Conservation (phyloP, 2,329 filamentous ascomycete species). For the Penicillium glabrum region DNA sequence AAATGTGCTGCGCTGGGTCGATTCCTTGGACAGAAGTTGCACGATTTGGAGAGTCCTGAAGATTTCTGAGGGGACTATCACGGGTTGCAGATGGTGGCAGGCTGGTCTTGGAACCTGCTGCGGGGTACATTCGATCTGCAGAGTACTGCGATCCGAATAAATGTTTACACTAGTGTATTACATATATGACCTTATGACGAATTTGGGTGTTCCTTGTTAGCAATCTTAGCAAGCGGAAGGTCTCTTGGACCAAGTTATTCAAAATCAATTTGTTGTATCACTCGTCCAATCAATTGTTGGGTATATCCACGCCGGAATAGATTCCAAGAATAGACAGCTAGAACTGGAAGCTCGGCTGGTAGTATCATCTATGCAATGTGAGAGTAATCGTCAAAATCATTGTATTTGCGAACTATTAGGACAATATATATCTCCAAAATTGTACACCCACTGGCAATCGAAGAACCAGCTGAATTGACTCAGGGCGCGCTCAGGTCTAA, state of each 20-base stretch:
- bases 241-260: neutral
- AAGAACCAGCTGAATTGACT: neutral
- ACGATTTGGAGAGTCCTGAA: conserved; percentile 43
- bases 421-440: conserved; percentile 2
- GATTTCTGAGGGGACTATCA: conserved; percentile 32
- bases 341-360: neutral
- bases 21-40: conserved; percentile 41
- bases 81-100: neutral
- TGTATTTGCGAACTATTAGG: conserved; percentile 1
- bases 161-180: neutral
- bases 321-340: neutral
- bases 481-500: neutral
- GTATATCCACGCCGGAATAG: neutral
- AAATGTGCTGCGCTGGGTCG: conserved; percentile 43
- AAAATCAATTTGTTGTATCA: neutral
- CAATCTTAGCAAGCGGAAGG: conserved; percentile 1
- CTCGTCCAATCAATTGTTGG: neutral
- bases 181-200: neutral
- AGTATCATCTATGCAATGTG: neutral
- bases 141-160: neutral
- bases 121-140: conserved; percentile 1
- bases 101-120: neutral
- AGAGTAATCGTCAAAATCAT: neutral
- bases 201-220: conserved; percentile 1
- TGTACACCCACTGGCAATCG: neutral